A percentile compares a stretch with the other conserved stretches of the same genome.
Conservation (phyloP, 2,329 filamentous ascomycete genomes). For the Ceratocystis huliohia region DNA sequence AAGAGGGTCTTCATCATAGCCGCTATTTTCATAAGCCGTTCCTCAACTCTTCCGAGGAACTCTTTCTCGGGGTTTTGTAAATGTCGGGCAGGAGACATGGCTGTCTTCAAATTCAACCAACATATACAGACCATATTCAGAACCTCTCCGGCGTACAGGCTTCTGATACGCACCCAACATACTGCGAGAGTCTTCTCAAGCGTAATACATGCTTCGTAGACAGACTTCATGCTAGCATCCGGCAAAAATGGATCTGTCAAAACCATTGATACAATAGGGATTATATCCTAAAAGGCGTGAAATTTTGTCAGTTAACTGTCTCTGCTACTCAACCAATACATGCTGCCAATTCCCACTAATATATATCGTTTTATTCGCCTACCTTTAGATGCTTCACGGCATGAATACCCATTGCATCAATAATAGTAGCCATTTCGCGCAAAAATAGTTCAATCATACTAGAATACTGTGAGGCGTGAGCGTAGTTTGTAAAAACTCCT, state of each 20-base stretch:
- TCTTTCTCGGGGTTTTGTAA: neutral
- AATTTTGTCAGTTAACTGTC: neutral
- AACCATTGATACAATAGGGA: constrained; percentile 53
- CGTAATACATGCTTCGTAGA: constrained; percentile 37
- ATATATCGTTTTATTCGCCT: constrained; percentile 19
- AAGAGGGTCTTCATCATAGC: neutral
- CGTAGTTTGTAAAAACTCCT: constrained; percentile 42
- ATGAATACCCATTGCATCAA: constrained; percentile 47
- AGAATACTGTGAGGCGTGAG: constrained; percentile 47
- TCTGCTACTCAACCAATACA: neutral
- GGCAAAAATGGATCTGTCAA: constrained; percentile 55
- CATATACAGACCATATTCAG: constrained; percentile 48
- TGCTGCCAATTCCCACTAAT: neutral
- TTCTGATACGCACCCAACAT: constrained; percentile 59
- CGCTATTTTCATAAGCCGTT: constrained; percentile 1
- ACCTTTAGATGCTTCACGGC: constrained; percentile 57
- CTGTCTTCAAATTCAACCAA: constrained; percentile 45
- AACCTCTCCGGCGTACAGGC: constrained; percentile 28
- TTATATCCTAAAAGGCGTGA: constrained; percentile 38
- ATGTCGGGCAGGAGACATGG: constrained; percentile 23
- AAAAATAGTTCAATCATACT: constrained; percentile 46
- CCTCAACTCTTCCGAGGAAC: neutral
- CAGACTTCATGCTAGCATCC: constrained; percentile 42
- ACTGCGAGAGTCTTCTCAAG: constrained; percentile 47
- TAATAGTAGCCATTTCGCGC: constrained; percentile 35